phyloP scores from a whole-genome alignment of 257 asterid species.

The Nicotiana otophora region DNA sequence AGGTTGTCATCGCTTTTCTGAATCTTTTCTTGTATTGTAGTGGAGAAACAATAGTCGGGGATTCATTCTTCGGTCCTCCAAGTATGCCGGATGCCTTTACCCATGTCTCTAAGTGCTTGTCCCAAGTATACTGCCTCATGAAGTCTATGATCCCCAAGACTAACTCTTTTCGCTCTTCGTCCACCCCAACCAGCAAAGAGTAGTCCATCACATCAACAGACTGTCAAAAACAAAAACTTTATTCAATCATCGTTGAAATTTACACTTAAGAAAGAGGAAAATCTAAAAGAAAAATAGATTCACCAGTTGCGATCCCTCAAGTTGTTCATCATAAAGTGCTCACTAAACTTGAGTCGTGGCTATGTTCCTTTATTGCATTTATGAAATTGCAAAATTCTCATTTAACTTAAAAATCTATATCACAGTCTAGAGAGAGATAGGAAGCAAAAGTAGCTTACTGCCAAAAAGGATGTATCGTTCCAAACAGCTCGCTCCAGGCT shows the following conservation, averaged over 20 bases:
- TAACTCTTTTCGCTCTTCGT: slow-evolving; percentile 77
- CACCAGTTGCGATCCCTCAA: neutral
- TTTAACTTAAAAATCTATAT: neutral
- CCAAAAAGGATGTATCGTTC: slow-evolving; percentile 91
- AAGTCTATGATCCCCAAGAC: slow-evolving; percentile 86
- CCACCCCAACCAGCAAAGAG: slow-evolving; percentile 90
- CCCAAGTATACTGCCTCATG: slow-evolving; percentile 99
- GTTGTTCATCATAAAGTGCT: neutral
- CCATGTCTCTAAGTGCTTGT: slow-evolving; percentile 98
- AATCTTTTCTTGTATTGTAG: slow-evolving; percentile 90
- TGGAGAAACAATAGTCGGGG: slow-evolving; percentile 94
- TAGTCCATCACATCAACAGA: slow-evolving; percentile 95
- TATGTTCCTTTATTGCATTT: neutral
- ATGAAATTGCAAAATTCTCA: neutral
- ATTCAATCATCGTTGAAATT: neutral
- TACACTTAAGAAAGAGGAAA: neutral
- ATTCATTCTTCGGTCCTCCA: slow-evolving; percentile 82
- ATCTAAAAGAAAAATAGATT: neutral
- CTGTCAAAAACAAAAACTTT: slow-evolving; percentile 26
- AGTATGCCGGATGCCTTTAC: slow-evolving; percentile 87
- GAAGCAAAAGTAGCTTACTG: slow-evolving; percentile 40
- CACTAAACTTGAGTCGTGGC: too few species aligned
- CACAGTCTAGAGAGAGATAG: neutral
- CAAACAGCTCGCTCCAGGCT: slow-evolving; percentile 88
- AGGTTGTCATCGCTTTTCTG: slow-evolving; percentile 91